Percentiles rank a stretch among this genome's conserved stretches.
Evolutionary conservation across 495 filamentous ascomycete species (phyloP).

Genomic region (Penicillium waksmanii): DNA sequence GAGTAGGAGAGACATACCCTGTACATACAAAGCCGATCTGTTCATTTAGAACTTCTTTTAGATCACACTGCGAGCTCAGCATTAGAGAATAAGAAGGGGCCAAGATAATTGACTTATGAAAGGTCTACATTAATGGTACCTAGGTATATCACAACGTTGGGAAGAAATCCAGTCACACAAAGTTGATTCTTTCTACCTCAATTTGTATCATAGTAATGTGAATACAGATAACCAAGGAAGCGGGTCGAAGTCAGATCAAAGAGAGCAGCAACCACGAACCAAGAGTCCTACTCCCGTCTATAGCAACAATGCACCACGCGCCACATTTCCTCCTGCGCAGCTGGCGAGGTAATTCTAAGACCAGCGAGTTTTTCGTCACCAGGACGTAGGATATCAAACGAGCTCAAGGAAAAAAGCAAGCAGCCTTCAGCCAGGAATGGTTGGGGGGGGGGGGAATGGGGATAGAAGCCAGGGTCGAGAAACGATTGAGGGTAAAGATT

Average conservation of each 20-base stretch:
- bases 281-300: slow-evolving; percentile 18
- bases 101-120: neutral
- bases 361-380: slow-evolving; percentile 17
- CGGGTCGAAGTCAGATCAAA: slow-evolving; percentile 1
- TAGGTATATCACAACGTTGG: neutral
- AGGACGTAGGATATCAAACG: slow-evolving; percentile 12
- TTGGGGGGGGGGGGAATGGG: neutral
- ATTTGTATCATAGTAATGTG: slow-evolving; percentile 9
- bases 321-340: slow-evolving; percentile 8
- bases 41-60: neutral
- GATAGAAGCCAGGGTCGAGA: neutral
- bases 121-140: neutral
- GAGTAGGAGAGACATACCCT: neutral
- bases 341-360: slow-evolving; percentile 17
- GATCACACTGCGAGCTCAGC: neutral
- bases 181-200: slow-evolving; percentile 8
- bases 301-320: slow-evolving; percentile 21
- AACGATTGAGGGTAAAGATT: too few relatives aligned
- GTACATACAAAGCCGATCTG: neutral
- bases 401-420: slow-evolving; percentile 1
- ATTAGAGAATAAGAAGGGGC: neutral
- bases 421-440: neutral
- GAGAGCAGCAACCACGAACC: slow-evolving; percentile 4
- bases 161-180: neutral
- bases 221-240: slow-evolving; percentile 8